Conservation (phyloP, 2,329 filamentous ascomycete genomes). For the Colletotrichum coccodes region DNA sequence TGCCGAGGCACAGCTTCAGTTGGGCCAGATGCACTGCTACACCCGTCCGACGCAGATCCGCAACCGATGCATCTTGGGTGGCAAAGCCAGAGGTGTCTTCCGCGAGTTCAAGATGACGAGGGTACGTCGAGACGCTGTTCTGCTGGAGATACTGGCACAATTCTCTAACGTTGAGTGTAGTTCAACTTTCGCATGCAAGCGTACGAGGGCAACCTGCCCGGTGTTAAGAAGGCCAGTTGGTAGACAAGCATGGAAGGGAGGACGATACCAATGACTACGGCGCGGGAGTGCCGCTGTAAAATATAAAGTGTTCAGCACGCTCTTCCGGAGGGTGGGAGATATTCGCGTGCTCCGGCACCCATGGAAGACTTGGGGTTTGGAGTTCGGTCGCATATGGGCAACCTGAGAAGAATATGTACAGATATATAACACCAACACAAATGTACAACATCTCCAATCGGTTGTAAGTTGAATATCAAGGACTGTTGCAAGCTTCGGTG, state of each 20-base stretch:
- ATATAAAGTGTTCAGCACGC: not conserved
- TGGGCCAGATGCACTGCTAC: conserved; percentile 96
- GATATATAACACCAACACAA: conserved; percentile 1
- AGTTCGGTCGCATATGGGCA: conserved; percentile 12
- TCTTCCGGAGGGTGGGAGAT: not conserved
- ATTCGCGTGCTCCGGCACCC: not conserved
- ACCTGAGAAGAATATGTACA: conserved; percentile 6
- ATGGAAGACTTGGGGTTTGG: not conserved
- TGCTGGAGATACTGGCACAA: not conserved
- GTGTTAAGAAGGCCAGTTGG: conserved; percentile 97
- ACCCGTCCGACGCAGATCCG: conserved; percentile 93
- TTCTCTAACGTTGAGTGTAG: conserved; percentile 57
- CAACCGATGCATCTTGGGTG: conserved; percentile 92
- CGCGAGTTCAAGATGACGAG: conserved; percentile 91
- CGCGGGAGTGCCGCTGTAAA: not conserved
- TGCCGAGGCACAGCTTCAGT: conserved; percentile 90
- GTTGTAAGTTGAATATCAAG: not conserved
- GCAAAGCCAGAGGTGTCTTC: conserved; percentile 90
- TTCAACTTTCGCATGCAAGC: conserved; percentile 95
- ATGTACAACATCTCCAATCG: conserved; percentile 20
- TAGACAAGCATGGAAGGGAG: conserved; percentile 55
- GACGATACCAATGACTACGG: not conserved
- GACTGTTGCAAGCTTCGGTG: not conserved
- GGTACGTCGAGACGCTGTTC: conserved; percentile 66
- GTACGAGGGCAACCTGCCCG: conserved; percentile 84